Evolutionary conservation across 345 rosid genomes (phyloP), one percentile per base, ranked within the genome.

Genomic region (Pseudoturritis turrita): DNA sequence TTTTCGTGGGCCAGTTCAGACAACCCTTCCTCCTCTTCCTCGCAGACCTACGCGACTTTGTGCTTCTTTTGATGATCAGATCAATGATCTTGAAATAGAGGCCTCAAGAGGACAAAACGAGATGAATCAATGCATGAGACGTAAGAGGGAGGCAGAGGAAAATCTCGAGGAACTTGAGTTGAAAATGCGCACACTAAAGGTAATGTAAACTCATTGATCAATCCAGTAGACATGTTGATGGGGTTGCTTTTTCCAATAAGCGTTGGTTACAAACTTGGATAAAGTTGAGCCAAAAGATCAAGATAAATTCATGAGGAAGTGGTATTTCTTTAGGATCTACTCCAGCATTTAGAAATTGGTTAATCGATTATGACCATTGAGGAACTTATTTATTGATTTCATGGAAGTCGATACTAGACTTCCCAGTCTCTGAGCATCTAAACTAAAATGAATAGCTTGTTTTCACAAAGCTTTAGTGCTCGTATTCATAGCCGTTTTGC

Each of bases 1-100:
- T 82, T 86, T 79, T 41, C 94, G 98, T 53, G 89, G 90, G 21
- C 74, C 90, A 62, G 98, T 89, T 62, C 90, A 95, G 82, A 95
- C 98, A 31, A 83, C 84, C 55, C 92, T 95, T 77, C 97, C 97
- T 41, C 76, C 90, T 56, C 72, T 58, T 46, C 63, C 71, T 78
- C 82, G 72, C 60, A 81, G 84, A 81, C 76, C 81, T 71, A 82
- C 87, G 11, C 93, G 92, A 52, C 93, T 95, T n/a, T 86, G 92
- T 85, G 82, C 87, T 73, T 87, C 96, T 54, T 95, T 80, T 78
- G 97, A 85, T 79, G 83, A 82, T 70, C 91, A 88, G 69, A 88
- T 95, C 37, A 84, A 79, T 78, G 82, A 82, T 58, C 89, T 88
- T 66, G 88, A 81, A 76, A 76, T 75, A 64, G 83, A 82, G 18